Percentiles rank a stretch among this genome's conserved stretches.
Evolutionary conservation across 2,329 filamentous ascomycete genomes (phyloP).

Genomic region (Calonectria pseudoreteaudii): DNA sequence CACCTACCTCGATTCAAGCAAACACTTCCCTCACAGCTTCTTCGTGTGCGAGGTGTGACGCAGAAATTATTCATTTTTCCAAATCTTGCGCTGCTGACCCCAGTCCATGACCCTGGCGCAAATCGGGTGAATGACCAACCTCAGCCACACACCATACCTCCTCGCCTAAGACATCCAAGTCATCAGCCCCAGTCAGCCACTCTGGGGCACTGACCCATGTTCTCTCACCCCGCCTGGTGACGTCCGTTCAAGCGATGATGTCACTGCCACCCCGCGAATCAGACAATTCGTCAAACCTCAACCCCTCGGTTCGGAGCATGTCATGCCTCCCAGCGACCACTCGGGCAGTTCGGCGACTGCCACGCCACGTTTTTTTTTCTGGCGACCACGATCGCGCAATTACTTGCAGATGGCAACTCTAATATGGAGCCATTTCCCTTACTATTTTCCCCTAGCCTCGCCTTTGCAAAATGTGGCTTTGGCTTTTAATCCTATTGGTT

Average conservation of each 20-base stretch:
- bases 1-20: not conserved
- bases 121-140: conserved; percentile 15
- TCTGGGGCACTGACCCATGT: not conserved
- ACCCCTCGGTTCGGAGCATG: conserved; percentile 7
- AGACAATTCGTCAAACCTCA: not conserved
- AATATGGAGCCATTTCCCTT: not conserved
- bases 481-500: not conserved
- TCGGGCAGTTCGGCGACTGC: not conserved
- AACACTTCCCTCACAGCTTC: not conserved
- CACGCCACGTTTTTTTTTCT: conserved; percentile 6
- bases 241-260: conserved; percentile 12
- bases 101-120: conserved; percentile 3
- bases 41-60: not conserved
- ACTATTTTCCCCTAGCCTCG: not conserved
- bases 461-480: not conserved
- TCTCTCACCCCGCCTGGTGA: conserved; percentile 13
- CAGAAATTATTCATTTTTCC: not conserved
- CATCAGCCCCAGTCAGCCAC: conserved; percentile 27
- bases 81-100: conserved; percentile 3
- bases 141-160: conserved; percentile 16
- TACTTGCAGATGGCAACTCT: not conserved
- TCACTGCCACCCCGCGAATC: conserved; percentile 15
- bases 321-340: not conserved
- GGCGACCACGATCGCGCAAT: not conserved
- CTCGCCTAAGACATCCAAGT: conserved; percentile 6